Evolutionary conservation across 768 basidiomycete species (phyloP), one percentile per base, ranked within the genome.

Genomic region (Pleurotus cornucopiae): DNA sequence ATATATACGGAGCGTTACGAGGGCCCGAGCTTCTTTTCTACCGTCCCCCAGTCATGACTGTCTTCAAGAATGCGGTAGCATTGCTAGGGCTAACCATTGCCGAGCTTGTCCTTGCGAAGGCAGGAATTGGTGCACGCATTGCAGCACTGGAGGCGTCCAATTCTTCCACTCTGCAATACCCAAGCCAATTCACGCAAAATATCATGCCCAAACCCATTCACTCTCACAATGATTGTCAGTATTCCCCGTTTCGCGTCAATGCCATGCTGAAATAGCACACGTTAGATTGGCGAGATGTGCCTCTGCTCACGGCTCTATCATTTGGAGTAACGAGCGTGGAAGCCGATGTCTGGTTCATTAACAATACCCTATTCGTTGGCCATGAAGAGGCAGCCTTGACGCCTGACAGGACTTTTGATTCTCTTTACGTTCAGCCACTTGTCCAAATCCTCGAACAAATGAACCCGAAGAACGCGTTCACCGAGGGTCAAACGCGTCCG

Each of bases 151-250:
- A 72, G 57, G 55, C 61, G 6, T 65, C 72, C 26, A 72, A 77
- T 55, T 73, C 78, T 13, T 65, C 66, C 5, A 58, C 76, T 6
- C 63, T 79, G 49, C 66, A 64, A 14, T 80, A 77, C 62, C 77
- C 79, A 5, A 78, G 76, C 0, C 73, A 76, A 59, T 73, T 76
- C 55, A 79, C 80, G 2, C 77, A 78, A 61, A 65, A 67, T 54
- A 73, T 80, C 47, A 69, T 79, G 25, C 78, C 77, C 0, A 78
- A 77, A 61, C 53, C 58, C 4, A 78, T 81, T n/a, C 79, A 81
- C 61, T 80, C 80, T 0, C 79, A 82, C 61, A 82, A 82, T 59
- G 79, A 81, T 56, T 81, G 80, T 81, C 57, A 59, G 71, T 62
- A 5, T 16, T 26, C 37, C 44, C 34, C 4, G 12, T 39, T 30